A percentile compares a stretch with the other conserved stretches of the same genome.
These are phyloP conservation scores for Lagenidium sp. DNA, from an alignment of 352 stramenopile species.

Conservation along the genomic window DNA sequence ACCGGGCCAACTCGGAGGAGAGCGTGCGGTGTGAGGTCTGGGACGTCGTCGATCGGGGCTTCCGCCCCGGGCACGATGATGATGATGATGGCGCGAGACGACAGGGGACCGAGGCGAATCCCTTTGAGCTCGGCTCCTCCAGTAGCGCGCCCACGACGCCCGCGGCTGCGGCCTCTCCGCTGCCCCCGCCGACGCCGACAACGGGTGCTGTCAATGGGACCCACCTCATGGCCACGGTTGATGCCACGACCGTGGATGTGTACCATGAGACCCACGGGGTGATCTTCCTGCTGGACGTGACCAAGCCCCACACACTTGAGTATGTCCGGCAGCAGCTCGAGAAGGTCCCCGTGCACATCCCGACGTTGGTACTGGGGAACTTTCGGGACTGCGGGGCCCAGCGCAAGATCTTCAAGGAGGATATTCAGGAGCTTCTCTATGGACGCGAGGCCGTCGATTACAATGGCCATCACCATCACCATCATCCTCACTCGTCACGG, in stretches of 20 bases:
- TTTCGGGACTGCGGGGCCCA: conserved; percentile 63
- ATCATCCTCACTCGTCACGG: no score
- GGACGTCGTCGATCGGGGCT: conserved; percentile 86
- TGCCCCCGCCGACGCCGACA: conserved; percentile 14
- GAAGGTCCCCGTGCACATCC: conserved; percentile 64
- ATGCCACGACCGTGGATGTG: conserved; percentile 83
- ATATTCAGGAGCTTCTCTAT: conserved; percentile 74
- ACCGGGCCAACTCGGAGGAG: conserved; percentile 54
- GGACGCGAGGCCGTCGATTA: no score
- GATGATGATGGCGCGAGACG: neutral
- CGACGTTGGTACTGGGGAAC: conserved; percentile 74
- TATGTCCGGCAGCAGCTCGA: conserved; percentile 72
- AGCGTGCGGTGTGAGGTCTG: conserved; percentile 88
- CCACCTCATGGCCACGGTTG: conserved; percentile 60
- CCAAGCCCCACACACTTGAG: conserved; percentile 68
- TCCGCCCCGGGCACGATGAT: conserved; percentile 19
- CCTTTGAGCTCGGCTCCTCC: conserved; percentile 13
- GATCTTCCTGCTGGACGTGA: conserved; percentile 85
- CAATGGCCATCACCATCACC: no score
- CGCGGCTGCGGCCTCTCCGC: no score
- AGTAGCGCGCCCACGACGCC: neutral
- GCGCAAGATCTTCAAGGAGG: conserved; percentile 80
- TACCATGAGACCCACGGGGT: conserved; percentile 85
- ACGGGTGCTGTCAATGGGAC: conserved; percentile 24
- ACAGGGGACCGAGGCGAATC: conserved; percentile 3